Evolutionary conservation across 768 basidiomycete species (phyloP).

Genomic region (Termitomyces sp.): DNA sequence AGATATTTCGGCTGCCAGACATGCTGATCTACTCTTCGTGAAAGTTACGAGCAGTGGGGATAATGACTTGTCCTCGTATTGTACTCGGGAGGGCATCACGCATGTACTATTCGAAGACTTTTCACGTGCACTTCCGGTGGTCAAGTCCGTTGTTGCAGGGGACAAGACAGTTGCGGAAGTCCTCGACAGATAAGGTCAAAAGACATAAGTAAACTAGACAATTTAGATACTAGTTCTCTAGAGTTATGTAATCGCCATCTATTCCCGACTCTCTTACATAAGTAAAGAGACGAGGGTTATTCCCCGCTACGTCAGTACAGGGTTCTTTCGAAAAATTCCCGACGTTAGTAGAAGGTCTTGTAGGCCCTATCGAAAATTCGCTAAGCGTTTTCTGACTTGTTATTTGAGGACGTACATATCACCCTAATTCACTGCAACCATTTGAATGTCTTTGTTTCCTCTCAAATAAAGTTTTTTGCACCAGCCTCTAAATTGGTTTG

Average conservation of each 20-base stretch:
- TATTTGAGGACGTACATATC: too few species aligned
- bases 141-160: slow-evolving; percentile 71
- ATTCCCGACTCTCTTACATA: too few species aligned
- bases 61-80: slow-evolving; percentile 86
- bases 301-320: too few species aligned
- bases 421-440: too few species aligned
- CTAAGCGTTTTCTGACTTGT: too few species aligned
- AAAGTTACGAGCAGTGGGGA: slow-evolving; percentile 76
- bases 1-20: slow-evolving; percentile 91
- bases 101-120: slow-evolving; percentile 81
- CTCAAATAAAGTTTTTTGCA: too few species aligned
- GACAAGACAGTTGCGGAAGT: slow-evolving; percentile 56
- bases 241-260: not conserved
- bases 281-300: too few species aligned
- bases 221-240: not conserved
- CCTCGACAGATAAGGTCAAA: slow-evolving; percentile 3
- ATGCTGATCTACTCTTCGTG: slow-evolving; percentile 94
- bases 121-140: slow-evolving; percentile 52
- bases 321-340: too few species aligned
- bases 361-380: too few species aligned
- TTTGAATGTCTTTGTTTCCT: too few species aligned
- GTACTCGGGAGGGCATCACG: slow-evolving; percentile 71
- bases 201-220: not conserved
- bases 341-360: too few species aligned
- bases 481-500: too few species aligned